Conservation (phyloP, 768 basidiomycete genomes). For the Auricularia heimuer region DNA sequence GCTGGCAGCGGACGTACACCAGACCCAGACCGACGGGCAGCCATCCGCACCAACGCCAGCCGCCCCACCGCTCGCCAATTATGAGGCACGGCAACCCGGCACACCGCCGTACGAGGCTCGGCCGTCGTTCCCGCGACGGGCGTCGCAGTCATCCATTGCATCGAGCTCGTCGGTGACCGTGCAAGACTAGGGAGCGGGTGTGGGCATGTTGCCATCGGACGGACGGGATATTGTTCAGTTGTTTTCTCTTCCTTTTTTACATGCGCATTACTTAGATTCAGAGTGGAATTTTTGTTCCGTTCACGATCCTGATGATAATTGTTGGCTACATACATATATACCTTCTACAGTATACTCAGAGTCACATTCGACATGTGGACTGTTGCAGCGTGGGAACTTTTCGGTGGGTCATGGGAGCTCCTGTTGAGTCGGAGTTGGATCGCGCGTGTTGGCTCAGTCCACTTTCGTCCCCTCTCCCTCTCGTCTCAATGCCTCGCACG, state of each 20-base stretch:
- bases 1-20: not conserved
- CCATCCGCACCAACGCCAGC: not conserved
- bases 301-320: no score
- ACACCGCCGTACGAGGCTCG: not conserved
- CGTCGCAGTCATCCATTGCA: not conserved
- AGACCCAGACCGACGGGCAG: not conserved
- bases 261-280: no score
- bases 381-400: not conserved
- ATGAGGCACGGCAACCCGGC: no score
- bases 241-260: no score
- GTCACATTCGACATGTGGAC: not conserved
- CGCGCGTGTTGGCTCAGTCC: not conserved
- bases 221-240: not conserved
- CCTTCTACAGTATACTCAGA: not conserved
- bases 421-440: not conserved
- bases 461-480: not conserved
- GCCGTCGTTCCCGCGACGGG: not conserved
- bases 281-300: no score
- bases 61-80: not conserved
- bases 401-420: not conserved
- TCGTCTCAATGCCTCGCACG: conserved; percentile 6
- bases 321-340: no score
- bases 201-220: not conserved
- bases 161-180: not conserved
- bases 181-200: not conserved